Base-by-base conservation (phyloP, 108 stramenopile genomes). In the Cyclostephanos tholiformis region DNA sequence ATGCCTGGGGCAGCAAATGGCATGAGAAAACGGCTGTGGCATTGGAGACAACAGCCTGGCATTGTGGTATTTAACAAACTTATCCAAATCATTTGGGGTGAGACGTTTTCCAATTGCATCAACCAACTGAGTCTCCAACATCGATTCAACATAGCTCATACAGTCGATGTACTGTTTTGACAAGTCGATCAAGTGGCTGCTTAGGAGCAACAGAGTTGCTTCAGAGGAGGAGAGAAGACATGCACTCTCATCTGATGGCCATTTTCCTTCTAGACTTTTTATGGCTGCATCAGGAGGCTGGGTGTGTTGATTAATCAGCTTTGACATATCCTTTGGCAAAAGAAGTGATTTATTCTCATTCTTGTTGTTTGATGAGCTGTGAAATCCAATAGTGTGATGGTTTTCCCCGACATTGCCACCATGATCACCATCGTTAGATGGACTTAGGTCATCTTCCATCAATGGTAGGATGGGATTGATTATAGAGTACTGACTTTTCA, bases 91-190 rank as follows among this genome's bases (percentile, higher is more conserved):
- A 17, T 69, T 50, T 0, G 79, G 10, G 0, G 71, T 71, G 14
- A 95, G 58, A 60, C 80, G 79, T 68, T 91, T 95, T 19, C 94
- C 94, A 67, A 95, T 88, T 14, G 91, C 91, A 22, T 65, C 30
- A 56, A 79, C 50, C 11, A 92, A 76, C 55, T 92, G 89, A 11
- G 72, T 55, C 26, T 76, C 71, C 50, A 92, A 60, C 79, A 89
- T 83, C 2, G 84, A 65, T 77, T 92, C 91, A 43, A 95, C 66
- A 58, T 85, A 86, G 4, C 52, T 22, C 80, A 82, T 67, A 6
- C 60, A 55, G 6, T 69, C 65, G 5, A 26, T 27, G n/a, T 65
- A 79, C 29, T 71, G 75, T 17, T 22, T 12, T 2, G 44, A 44
- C 10, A 80, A 53, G 13, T 79, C 67, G 26, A 41, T 10, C 6